Conservation (phyloP, 192 early-diverging fungal species). For the Backusella psychrophila region DNA sequence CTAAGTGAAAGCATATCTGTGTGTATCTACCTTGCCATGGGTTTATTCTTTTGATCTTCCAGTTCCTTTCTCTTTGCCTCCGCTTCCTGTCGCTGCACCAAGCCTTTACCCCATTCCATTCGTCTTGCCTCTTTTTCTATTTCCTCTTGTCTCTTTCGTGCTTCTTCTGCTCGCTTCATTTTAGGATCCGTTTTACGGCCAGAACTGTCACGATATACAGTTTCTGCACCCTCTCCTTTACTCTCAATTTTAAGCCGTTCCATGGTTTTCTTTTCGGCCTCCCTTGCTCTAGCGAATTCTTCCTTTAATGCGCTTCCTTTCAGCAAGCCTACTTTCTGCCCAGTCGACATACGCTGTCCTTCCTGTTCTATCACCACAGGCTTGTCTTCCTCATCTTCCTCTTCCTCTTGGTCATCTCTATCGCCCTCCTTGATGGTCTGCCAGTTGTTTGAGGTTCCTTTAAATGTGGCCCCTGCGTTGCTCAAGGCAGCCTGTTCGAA, state of each 20-base stretch:
- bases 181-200: conserved; percentile 34
- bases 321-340: conserved; percentile 31
- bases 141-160: conserved; percentile 28
- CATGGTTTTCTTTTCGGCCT: conserved; percentile 9
- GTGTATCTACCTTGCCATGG: conserved; percentile 47
- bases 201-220: conserved; percentile 34
- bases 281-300: conserved; percentile 24
- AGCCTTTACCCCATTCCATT: conserved; percentile 61
- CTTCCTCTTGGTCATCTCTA: neutral
- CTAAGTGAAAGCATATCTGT: neutral
- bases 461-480: neutral
- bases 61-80: conserved; percentile 33
- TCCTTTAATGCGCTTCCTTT: conserved; percentile 25
- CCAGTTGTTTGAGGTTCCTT: conserved; percentile 22
- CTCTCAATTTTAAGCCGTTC: conserved; percentile 7
- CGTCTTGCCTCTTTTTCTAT: conserved; percentile 50
- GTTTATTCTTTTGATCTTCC: conserved; percentile 46
- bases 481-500: neutral
- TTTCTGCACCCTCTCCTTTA: conserved; percentile 25
- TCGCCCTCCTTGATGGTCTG: conserved; percentile 24
- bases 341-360: conserved; percentile 32
- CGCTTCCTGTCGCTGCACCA: conserved; percentile 49
- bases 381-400: conserved; percentile 31
- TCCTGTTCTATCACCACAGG: conserved; percentile 26
- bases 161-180: conserved; percentile 32